Base-by-base conservation (phyloP, 2,329 filamentous ascomycete genomes). In the Fusarium nematophilum region DNA sequence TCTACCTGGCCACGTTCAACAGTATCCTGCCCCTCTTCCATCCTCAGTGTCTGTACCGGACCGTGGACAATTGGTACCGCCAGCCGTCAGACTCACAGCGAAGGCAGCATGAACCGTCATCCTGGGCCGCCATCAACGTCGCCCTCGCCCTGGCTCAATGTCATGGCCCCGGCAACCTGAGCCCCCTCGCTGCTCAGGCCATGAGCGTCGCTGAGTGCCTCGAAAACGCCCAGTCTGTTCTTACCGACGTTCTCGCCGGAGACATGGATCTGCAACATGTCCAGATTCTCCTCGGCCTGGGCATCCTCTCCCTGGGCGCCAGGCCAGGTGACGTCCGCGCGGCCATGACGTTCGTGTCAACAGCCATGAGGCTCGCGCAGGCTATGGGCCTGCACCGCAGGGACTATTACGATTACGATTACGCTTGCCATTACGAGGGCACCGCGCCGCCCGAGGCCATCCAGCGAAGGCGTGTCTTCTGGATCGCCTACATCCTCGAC, bases 401-500 rank as follows among this genome's bases (percentile, higher is more conserved):
- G 3, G 18, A 21, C 6, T n/a, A n/a, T n/a, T n/a, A n/a, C n/a
- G n/a, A n/a, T n/a, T n/a, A n/a, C n/a, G 10, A 21, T 3, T 9
- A 48, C 2, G 2, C 15, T 3, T 13, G 34, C 4, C 3, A 10
- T 0, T 25, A 33, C 1, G 17, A 43, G 9, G 21, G 3, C 3
- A 9, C 54, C 6, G 36, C n/a, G n/a, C n/a, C n/a, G n/a, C n/a
- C n/a, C n/a, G n/a, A n/a, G n/a, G n/a, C n/a, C n/a, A n/a, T n/a
- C n/a, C n/a, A 64, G 15, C 37, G 49, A 8, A 9, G 30, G 13
- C 47, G 62, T 0, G 62, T 62, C 0, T 64, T 64, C 10, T 64
- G 61, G 61, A 53, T 64, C 4, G 59, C 59, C 1, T 64, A 64
- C 1, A 37, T 64, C 5, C 46, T 63, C 1, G 61, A 64, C 10